A percentile compares a stretch with the other conserved stretches of the same genome.
Evolutionary conservation across 2,329 filamentous ascomycete species (phyloP).

Genomic region (Acrodontium crateriforme): DNA sequence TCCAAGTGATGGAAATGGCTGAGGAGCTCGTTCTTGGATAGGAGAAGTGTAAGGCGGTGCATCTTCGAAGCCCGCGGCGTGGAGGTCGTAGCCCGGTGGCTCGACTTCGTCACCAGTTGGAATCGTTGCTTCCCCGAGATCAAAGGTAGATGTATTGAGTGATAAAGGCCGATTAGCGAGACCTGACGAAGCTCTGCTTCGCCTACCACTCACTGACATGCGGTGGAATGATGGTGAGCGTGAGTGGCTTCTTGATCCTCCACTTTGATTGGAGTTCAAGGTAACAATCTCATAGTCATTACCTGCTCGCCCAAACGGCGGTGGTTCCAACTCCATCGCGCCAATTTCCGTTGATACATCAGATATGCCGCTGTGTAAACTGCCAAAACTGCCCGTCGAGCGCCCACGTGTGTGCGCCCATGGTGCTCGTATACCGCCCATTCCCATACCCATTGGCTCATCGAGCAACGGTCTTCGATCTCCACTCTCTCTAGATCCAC

Average conservation of each 20-base stretch:
- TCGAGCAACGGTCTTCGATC: conserved; percentile 59
- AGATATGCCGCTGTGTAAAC: no score
- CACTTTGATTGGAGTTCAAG: conserved; percentile 23
- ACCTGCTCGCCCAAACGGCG: conserved; percentile 19
- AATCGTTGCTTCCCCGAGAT: conserved; percentile 18
- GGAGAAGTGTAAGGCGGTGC: conserved; percentile 37
- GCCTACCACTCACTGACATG: no score
- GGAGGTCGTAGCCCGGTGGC: conserved; percentile 24
- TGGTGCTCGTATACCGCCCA: conserved; percentile 15
- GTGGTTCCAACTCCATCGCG: conserved; percentile 13
- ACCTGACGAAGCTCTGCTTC: conserved; percentile 17
- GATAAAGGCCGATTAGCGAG: conserved; percentile 7
- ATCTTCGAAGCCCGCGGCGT: conserved; percentile 27
- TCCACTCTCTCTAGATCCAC: conserved; percentile 54
- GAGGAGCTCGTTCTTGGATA: conserved; percentile 9
- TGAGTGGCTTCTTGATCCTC: conserved; percentile 21
- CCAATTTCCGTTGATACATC: conserved; percentile 20
- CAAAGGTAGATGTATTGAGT: conserved; percentile 15
- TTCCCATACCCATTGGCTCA: conserved; percentile 51
- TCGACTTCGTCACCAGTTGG: conserved; percentile 19
- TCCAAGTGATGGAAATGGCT: conserved; percentile 4
- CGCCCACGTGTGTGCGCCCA: conserved; percentile 28
- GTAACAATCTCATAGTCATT: conserved; percentile 32
- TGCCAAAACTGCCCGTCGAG: conserved; percentile 29
- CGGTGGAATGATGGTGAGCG: conserved; percentile 7